Evolutionary conservation across 2,329 filamentous ascomycete genomes (phyloP).

Genomic region (Neofusicoccum laricinum): DNA sequence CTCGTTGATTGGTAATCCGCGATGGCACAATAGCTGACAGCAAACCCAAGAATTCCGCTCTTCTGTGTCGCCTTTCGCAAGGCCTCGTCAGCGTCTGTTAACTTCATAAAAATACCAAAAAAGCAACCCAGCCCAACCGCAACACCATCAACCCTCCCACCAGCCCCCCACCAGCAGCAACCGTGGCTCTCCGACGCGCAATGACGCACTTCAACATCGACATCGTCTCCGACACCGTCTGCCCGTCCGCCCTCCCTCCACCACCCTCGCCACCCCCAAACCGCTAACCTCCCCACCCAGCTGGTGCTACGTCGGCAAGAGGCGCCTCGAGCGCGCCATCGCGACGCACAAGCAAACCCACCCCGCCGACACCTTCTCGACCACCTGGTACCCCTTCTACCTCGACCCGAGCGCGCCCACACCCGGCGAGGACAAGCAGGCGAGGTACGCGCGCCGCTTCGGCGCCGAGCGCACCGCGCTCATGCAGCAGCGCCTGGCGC

Average conservation of each 20-base stretch:
- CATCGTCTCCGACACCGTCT: constrained; percentile 78
- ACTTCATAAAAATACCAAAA: background rate
- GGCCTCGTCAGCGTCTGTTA: background rate
- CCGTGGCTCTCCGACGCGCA: constrained; percentile 21
- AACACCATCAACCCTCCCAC: background rate
- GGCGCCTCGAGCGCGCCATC: constrained; percentile 71
- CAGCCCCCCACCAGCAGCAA: background rate
- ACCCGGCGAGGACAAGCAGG: constrained; percentile 51
- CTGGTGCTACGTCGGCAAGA: constrained; percentile 72
- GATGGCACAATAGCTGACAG: background rate
- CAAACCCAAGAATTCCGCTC: background rate
- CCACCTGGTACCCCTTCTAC: constrained; percentile 77
- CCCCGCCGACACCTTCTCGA: constrained; percentile 67
- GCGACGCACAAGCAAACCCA: constrained; percentile 60
- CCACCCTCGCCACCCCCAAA: background rate
- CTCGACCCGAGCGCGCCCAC: constrained; percentile 65
- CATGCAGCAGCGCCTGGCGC: constrained; percentile 57
- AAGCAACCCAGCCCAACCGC: background rate
- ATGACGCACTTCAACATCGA: constrained; percentile 67
- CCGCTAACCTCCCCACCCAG: constrained; percentile 21
- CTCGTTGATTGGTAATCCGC: constrained; percentile 11
- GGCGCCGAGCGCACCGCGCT: constrained; percentile 58
- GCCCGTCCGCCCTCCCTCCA: constrained; percentile 52
- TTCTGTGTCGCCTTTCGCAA: background rate
- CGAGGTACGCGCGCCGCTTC: constrained; percentile 62